Evolutionary conservation across 495 filamentous ascomycete genomes (phyloP).

Genomic region (Hypoxylon lienhwacheense): DNA sequence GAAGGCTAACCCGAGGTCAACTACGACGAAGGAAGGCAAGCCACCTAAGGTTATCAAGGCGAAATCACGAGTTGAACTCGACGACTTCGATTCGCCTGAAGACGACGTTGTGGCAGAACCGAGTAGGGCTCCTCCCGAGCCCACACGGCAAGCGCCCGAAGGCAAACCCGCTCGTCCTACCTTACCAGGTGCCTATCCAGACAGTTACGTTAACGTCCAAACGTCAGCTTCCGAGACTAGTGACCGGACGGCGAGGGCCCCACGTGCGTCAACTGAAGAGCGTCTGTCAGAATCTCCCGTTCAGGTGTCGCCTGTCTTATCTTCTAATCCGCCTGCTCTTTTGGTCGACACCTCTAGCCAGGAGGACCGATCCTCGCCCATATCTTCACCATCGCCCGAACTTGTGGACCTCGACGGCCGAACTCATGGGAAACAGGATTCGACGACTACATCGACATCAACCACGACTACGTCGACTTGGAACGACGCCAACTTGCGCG

Average conservation of each 20-base stretch:
- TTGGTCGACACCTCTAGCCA: constrained; percentile 68
- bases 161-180: constrained; percentile 19
- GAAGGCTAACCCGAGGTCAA: constrained; percentile 29
- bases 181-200: constrained; percentile 45
- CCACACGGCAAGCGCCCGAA: constrained; percentile 22
- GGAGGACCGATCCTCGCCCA: constrained; percentile 61
- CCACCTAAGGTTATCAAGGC: constrained; percentile 57
- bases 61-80: constrained; percentile 50
- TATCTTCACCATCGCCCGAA: constrained; percentile 70
- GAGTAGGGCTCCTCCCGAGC: constrained; percentile 30
- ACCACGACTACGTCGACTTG: constrained; percentile 59
- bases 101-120: constrained; percentile 42
- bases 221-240: constrained; percentile 25
- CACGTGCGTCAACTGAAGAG: constrained; percentile 44
- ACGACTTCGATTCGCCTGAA: constrained; percentile 53
- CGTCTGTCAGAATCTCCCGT: constrained; percentile 77
- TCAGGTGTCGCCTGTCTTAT: constrained; percentile 62
- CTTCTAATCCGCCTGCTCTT: constrained; percentile 59
- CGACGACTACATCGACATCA: constrained; percentile 50
- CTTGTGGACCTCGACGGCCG: constrained; percentile 55
- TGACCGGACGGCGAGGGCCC: constrained; percentile 28
- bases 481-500: constrained; percentile 81
- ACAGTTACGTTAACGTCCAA: constrained; percentile 40
- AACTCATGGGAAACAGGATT: constrained; percentile 45
- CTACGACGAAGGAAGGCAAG: constrained; percentile 47